Conservation (phyloP, 495 filamentous ascomycete genomes). For the Aspergillus bridgeri region DNA sequence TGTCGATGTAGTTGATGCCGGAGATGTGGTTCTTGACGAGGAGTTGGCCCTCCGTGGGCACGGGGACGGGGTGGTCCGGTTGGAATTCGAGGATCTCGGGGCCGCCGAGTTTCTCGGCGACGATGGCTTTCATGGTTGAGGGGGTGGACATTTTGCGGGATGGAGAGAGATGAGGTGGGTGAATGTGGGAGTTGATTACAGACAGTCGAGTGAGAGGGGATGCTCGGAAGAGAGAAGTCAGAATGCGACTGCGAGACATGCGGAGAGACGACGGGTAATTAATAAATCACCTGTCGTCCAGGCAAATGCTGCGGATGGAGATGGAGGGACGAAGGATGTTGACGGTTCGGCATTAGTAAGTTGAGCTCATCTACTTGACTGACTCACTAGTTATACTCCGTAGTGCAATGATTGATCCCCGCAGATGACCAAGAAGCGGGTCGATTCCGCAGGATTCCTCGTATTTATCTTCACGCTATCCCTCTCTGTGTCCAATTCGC, state of each 20-base stretch:
- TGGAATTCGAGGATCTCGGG: slow-evolving; percentile 73
- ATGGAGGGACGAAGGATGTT: neutral
- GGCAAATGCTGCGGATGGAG: neutral
- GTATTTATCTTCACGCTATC: too few relatives aligned
- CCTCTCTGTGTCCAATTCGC: too few relatives aligned
- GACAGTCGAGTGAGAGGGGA: slow-evolving; percentile 15
- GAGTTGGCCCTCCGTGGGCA: slow-evolving; percentile 65
- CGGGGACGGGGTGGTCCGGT: slow-evolving; percentile 72
- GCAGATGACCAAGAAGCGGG: too few relatives aligned
- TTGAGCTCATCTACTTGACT: neutral
- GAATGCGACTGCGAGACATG: neutral
- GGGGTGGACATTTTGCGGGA: slow-evolving; percentile 45
- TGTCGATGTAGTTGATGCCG: slow-evolving; percentile 85
- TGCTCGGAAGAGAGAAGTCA: neutral
- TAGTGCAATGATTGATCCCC: too few relatives aligned
- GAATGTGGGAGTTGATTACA: slow-evolving; percentile 23
- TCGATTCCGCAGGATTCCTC: neutral
- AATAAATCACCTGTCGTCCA: neutral
- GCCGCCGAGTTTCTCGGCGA: slow-evolving; percentile 74
- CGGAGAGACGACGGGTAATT: slow-evolving; percentile 2
- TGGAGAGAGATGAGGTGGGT: slow-evolving; percentile 1
- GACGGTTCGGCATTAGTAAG: neutral
- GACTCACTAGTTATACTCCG: too few relatives aligned
- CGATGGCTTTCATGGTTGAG: slow-evolving; percentile 70
- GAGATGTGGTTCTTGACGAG: slow-evolving; percentile 83